Base-by-base conservation (phyloP, 2,329 filamentous ascomycete species). In the Pseudogymnoascus sp. region DNA sequence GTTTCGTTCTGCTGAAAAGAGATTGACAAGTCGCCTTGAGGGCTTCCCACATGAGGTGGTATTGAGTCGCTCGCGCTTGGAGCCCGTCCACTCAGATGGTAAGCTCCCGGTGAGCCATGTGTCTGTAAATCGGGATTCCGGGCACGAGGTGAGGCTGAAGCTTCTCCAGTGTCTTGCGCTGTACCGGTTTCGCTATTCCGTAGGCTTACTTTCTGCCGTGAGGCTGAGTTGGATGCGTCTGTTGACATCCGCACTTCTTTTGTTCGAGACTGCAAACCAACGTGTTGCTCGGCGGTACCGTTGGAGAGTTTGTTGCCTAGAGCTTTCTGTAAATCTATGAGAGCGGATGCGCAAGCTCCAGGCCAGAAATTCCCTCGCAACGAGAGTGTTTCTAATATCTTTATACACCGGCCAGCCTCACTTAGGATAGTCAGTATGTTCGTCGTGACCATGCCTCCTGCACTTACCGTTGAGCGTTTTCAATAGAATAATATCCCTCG, bases 381-480 rank as follows among this genome's bases (percentile, higher is more conserved):
- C 5, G 71, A 68, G 13, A 75, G 65, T 26, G 71, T 70, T 42
- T 72, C 64, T 24, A 75, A 66, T n/a, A 75, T 66, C 3, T 63
- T 61, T 3, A 73, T 67, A 3, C 72, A 47, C 26, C 42, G 19
- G 8, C 42, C 42, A 47, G 42, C 42, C 42, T 47, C 42, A 47
- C 42, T 47, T 26, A 47, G 26, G 19, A 47, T 26, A 47, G 42
- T 47, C 14, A 47, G 42, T 47, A 26, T 47, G 42, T 14, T 47
- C 42, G 19, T 47, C 19, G 13, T n/a, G 13, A 19, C 21, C 5
- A 6, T 2, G 42, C 71, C 29, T 69, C 71, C 60, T 67, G 63
- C n/a, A 65, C 72, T 62, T 75, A 80, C 75, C 76, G 77, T 3
- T 76, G 65, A 0, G 77, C 77, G 13, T 74, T 74, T 0, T 70